These are phyloP conservation scores for Saccharum hybrid DNA, from an alignment of 202 grass and related monocot genomes.

Conservation along the genomic window DNA sequence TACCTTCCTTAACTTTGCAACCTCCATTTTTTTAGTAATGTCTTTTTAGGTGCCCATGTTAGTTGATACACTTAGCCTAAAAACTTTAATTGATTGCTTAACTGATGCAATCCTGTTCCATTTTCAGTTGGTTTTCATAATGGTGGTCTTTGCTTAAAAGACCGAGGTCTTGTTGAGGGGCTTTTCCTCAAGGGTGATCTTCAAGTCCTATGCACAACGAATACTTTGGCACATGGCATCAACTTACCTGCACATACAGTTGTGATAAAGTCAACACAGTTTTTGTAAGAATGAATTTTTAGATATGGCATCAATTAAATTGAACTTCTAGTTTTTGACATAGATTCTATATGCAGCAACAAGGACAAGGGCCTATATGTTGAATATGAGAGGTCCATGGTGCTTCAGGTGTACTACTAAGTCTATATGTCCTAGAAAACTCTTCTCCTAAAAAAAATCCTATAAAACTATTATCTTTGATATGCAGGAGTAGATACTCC, in stretches of 20 bases:
- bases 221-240: conserved; percentile 94
- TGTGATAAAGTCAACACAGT: conserved; percentile 94
- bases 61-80: conserved; percentile 22
- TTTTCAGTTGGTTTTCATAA: conserved; percentile 96
- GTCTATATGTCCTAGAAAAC: conserved; percentile 15
- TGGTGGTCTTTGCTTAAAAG: conserved; percentile 86
- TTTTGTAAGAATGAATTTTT: conserved; percentile 72
- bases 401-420: conserved; percentile 67
- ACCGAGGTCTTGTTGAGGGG: conserved; percentile 79
- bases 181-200: conserved; percentile 95
- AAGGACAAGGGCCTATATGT: conserved; percentile 84
- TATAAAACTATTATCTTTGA: conserved; percentile 35
- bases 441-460: too few relatives aligned
- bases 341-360: conserved; percentile 68
- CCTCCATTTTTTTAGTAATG: conserved; percentile 39
- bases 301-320: conserved; percentile 32
- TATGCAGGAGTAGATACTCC: conserved; percentile 13
- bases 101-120: conserved; percentile 20
- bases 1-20: conserved; percentile 47
- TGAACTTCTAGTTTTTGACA: conserved; percentile 19
- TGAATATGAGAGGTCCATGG: conserved; percentile 97
- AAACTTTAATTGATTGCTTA: conserved; percentile 26
- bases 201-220: conserved; percentile 90
- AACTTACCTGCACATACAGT: conserved; percentile 96
- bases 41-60: conserved; percentile 27